Conservation (phyloP, 176 grass and related monocot genomes). For the Avena sativa region DNA sequence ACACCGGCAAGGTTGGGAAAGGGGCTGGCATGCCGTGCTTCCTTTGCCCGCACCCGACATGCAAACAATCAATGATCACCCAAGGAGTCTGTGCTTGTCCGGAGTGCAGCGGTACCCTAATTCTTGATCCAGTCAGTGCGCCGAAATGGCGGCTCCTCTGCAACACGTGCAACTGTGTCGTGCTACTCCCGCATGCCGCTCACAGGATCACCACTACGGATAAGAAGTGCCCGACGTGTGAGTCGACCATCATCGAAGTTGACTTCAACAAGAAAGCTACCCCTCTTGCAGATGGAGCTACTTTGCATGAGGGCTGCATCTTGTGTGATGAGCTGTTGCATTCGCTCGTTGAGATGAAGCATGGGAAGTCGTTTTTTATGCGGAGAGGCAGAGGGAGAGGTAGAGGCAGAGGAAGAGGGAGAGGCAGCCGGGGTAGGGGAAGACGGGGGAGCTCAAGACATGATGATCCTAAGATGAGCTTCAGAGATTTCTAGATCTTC, state of each 20-base stretch:
- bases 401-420: conserved; percentile 60
- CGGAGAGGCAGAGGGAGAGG: conserved; percentile 70
- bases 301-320: conserved; percentile 88
- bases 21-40: conserved; percentile 95
- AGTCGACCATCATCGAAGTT: conserved; percentile 91
- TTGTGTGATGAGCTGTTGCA: conserved; percentile 94
- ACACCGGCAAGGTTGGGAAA: conserved; percentile 66
- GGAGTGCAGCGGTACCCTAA: conserved; percentile 81
- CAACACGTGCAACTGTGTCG: conserved; percentile 90
- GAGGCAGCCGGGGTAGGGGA: conserved; percentile 55
- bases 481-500: conserved; percentile 71
- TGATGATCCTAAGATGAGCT: conserved; percentile 96
- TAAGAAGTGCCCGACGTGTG: conserved; percentile 80
- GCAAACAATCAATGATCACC: conserved; percentile 88
- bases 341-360: conserved; percentile 92
- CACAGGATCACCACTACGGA: conserved; percentile 76
- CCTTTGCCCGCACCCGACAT: conserved; percentile 91
- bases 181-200: conserved; percentile 78
- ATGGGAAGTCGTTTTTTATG: conserved; percentile 81
- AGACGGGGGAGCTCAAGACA: conserved; percentile 57
- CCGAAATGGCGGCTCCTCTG: conserved; percentile 94
- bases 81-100: conserved; percentile 97
- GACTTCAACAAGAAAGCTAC: conserved; percentile 99
- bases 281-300: conserved; percentile 73
- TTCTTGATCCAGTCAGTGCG: conserved; percentile 93